Evolutionary conservation across 139 green algal genomes (phyloP).

Genomic region (Pseudopediastrum boryanum): DNA sequence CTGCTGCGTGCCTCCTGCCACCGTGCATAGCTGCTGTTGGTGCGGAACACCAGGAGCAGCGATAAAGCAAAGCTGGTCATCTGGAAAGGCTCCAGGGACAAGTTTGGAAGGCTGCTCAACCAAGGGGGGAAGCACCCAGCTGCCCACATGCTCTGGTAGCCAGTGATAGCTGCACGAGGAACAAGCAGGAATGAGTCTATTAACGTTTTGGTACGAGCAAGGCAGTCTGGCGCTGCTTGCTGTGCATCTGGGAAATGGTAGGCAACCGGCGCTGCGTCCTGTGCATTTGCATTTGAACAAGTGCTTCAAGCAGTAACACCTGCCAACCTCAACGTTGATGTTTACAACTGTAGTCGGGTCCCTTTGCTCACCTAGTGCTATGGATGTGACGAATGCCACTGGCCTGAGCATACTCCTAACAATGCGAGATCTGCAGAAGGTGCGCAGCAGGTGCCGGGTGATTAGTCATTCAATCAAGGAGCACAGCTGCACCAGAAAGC

Average conservation of each 20-base stretch:
- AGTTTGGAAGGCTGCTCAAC: constrained; percentile 34
- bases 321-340: background rate
- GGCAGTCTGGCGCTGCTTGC: background rate
- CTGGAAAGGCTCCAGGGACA: constrained; percentile 56
- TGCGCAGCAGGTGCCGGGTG: background rate
- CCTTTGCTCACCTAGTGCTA: constrained; percentile 10
- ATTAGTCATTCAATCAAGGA: background rate
- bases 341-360: constrained; percentile 1
- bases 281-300: background rate
- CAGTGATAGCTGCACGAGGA: background rate
- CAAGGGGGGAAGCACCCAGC: constrained; percentile 13
- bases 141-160: constrained; percentile 15
- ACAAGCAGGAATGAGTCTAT: too few relatives aligned
- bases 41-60: constrained; percentile 76
- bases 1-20: constrained; percentile 51
- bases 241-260: background rate
- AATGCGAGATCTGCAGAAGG: constrained; percentile 38
- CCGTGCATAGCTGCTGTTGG: constrained; percentile 65
- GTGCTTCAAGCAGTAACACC: background rate
- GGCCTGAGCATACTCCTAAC: constrained; percentile 37
- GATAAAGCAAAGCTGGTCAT: constrained; percentile 60
- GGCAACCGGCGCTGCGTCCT: background rate
- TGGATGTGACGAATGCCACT: constrained; percentile 23
- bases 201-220: background rate
- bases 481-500: background rate